Base-by-base conservation (phyloP, 1,284 basidiomycete genomes). In the Microbotryum scabiosae region DNA sequence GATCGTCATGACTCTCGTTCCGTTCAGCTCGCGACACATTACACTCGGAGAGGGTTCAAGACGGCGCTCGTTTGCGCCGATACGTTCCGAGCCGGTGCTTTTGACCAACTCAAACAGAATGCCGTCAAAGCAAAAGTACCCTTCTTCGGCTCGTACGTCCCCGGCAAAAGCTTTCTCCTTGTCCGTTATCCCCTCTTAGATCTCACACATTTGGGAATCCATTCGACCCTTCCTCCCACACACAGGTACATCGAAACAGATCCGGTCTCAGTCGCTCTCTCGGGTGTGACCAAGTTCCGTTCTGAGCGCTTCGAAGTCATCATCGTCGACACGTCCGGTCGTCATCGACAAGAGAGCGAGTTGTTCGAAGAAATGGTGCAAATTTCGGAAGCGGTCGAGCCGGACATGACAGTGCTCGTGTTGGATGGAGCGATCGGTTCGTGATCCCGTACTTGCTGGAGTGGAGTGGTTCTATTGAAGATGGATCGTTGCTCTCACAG, bases 21-120 rank as follows among this genome's bases (percentile, higher is more conserved):
- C n/a, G 25, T 26, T 45, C 59, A 78, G 76, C 84, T 97, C 43
- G 96, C 96, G 0, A 92, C 97, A 0, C 88, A 98, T 78, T 98
- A 97, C 77, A 91, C 96, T 75, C 88, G 91, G 72, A 85, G 93
- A 68, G 96, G 96, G 5, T 91, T 97, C 82, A 92, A 93, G 74
- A 89, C 92, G n/a, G 91, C 87, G 69, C 90, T 99, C 54, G 96
- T 99, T 70, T 99, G 96, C 72, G 96, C 96, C 28, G 96, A 99
- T 77, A 99, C 96, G 3, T 99, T 98, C 82, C 89, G 96, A 78
- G 96, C 96, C 6, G 96, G 96, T 67, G 96, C 96, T 49, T 99
- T 99, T 76, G 96, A 99, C 76, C 96, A 99, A 72, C 73, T 82
- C 51, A 82, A 99, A 86, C 69, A 88, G 88, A 82, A 82, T 70